Evolutionary conservation across 2,329 filamentous ascomycete genomes (phyloP).

Genomic region (Trichoderma pleuroti): DNA sequence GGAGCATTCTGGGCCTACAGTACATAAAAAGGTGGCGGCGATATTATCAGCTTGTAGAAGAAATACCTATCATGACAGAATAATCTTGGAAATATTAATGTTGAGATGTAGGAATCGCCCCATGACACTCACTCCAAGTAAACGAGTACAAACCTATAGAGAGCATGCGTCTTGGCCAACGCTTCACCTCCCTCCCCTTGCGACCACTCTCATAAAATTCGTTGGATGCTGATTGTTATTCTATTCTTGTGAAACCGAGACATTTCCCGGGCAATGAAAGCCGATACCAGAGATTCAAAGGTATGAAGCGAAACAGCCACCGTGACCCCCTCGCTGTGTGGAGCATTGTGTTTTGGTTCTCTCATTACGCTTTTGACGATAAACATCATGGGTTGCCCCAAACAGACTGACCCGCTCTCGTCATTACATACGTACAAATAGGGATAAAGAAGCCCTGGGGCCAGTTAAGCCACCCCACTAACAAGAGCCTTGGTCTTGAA

Average conservation of each 20-base stretch:
- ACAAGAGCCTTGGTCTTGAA: background rate
- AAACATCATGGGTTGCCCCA: background rate
- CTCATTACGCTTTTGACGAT: background rate
- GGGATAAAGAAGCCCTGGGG: background rate
- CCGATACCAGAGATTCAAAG: background rate
- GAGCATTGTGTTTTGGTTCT: background rate
- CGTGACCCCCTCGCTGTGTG: background rate
- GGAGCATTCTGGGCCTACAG: background rate
- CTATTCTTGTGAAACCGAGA: background rate
- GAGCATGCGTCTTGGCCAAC: background rate
- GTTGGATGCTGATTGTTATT: background rate
- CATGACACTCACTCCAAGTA: background rate
- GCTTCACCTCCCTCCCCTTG: too few species aligned
- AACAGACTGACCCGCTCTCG: background rate
- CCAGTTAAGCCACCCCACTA: background rate
- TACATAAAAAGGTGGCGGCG: background rate
- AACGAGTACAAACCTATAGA: background rate
- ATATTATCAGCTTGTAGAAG: background rate
- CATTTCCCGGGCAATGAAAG: background rate
- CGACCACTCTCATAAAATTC: too few species aligned
- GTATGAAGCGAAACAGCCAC: background rate
- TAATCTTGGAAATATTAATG: background rate
- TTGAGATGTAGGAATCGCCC: background rate
- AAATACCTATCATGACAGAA: background rate
- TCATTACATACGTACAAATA: background rate